A percentile compares a stretch with the other conserved stretches of the same genome.
These are phyloP conservation scores for Picea sitchensis DNA, from an alignment of 75 land plant genomes.

Conservation along the genomic window DNA sequence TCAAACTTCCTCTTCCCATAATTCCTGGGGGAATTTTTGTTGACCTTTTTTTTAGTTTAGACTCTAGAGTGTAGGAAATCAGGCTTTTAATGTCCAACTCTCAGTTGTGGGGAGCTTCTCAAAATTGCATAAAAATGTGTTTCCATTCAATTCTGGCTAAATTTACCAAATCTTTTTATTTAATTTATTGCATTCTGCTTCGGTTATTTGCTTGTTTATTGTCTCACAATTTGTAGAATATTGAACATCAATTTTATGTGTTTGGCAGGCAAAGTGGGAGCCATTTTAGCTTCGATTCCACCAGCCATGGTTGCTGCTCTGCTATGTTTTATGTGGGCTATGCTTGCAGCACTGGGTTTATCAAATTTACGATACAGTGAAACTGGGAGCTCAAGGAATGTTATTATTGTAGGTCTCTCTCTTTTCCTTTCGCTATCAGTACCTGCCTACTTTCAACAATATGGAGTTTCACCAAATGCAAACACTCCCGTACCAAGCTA, in stretches of 20 bases:
- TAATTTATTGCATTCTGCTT: not conserved
- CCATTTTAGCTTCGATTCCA: slow-evolving; percentile 93
- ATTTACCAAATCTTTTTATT: not conserved
- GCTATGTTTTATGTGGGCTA: slow-evolving; percentile 91
- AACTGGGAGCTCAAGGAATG: slow-evolving; percentile 96
- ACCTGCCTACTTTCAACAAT: slow-evolving; percentile 97
- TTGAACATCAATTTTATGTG: not conserved
- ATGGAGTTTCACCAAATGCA: slow-evolving; percentile 47
- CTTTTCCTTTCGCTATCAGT: slow-evolving; percentile 84
- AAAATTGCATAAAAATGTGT: not conserved
- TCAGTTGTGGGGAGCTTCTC: not conserved
- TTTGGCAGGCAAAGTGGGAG: slow-evolving; percentile 88
- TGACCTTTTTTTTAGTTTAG: not conserved
- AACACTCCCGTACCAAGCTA: slow-evolving; percentile 72
- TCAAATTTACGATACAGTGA: slow-evolving; percentile 94
- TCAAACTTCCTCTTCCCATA: not conserved
- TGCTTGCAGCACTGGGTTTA: slow-evolving; percentile 84
- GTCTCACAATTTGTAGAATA: not conserved
- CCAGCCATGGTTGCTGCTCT: slow-evolving; percentile 85
- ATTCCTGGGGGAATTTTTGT: not conserved
- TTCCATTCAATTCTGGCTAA: not conserved
- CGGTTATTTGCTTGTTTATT: not conserved
- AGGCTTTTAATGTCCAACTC: not conserved
- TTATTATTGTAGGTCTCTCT: slow-evolving; percentile 85
- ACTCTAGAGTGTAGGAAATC: not conserved